Evolutionary conservation across 345 rosid species (phyloP).

Genomic region (Eucalyptus sp.): DNA sequence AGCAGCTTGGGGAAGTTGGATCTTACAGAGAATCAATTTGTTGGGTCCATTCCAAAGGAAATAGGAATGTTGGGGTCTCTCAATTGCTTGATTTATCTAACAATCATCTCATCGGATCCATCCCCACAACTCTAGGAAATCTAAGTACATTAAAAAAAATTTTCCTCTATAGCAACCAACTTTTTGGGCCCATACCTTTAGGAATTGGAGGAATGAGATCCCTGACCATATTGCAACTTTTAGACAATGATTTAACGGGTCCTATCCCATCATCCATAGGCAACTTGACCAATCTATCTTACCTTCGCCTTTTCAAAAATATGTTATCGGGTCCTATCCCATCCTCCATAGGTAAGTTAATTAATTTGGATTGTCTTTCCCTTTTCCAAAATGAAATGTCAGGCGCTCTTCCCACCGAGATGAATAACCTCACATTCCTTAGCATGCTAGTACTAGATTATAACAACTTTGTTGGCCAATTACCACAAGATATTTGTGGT

Average conservation of each 20-base stretch:
- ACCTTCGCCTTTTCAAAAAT: fast-evolving
- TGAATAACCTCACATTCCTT: neutral
- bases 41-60: neutral
- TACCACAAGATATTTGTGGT: fast-evolving
- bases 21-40: fast-evolving
- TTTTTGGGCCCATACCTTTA: neutral
- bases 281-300: too few relatives aligned
- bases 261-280: neutral
- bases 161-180: neutral
- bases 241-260: fast-evolving
- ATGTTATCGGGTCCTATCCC: neutral
- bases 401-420: neutral
- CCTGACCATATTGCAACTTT: fast-evolving
- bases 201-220: neutral
- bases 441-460: fast-evolving
- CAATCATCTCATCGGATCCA: neutral
- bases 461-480: neutral
- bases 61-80: neutral
- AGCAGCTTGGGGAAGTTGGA: fast-evolving
- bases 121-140: neutral
- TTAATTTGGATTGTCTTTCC: neutral
- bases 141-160: fast-evolving
- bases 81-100: fast-evolving
- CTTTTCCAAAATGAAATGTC: neutral
- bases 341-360: neutral